These are phyloP conservation scores for Diaporthe citriasiana DNA, from an alignment of 2,329 filamentous ascomycete species.

Conservation along the genomic window DNA sequence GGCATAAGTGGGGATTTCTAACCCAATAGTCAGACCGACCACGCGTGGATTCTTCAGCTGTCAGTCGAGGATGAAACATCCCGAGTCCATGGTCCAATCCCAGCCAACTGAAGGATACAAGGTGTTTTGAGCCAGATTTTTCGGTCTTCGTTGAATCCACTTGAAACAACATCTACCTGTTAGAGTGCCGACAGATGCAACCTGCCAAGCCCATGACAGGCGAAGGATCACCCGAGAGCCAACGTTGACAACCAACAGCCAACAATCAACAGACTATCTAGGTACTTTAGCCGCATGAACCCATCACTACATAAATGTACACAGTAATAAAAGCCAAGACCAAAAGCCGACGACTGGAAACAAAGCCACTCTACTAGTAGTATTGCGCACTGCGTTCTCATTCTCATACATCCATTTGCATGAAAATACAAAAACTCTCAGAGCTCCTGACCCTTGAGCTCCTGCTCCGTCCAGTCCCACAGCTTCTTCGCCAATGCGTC, in stretches of 20 bases:
- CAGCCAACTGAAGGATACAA: conserved; percentile 2
- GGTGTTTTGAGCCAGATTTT: neutral
- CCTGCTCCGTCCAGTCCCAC: conserved; percentile 55
- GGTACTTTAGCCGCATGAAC: conserved; percentile 1
- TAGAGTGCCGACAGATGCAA: conserved; percentile 13
- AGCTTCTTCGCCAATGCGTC: conserved; percentile 50
- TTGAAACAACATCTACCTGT: neutral
- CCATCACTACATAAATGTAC: neutral
- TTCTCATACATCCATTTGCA: neutral
- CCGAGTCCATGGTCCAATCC: neutral
- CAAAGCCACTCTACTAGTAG: too few species aligned
- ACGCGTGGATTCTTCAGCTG: neutral
- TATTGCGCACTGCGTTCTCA: neutral
- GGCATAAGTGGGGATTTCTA: neutral
- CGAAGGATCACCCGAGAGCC: neutral
- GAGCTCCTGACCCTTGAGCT: conserved; percentile 44
- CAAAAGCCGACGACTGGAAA: neutral
- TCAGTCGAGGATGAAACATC: neutral
- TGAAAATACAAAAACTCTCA: neutral
- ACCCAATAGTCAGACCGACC: neutral
- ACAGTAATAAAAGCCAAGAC: neutral
- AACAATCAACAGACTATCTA: neutral
- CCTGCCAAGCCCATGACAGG: neutral
- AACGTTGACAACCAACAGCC: neutral
- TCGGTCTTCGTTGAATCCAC: neutral